Evolutionary conservation across 257 asterid species (phyloP), one percentile per base, ranked within the genome.

Genomic region (Ehretia macrophylla): DNA sequence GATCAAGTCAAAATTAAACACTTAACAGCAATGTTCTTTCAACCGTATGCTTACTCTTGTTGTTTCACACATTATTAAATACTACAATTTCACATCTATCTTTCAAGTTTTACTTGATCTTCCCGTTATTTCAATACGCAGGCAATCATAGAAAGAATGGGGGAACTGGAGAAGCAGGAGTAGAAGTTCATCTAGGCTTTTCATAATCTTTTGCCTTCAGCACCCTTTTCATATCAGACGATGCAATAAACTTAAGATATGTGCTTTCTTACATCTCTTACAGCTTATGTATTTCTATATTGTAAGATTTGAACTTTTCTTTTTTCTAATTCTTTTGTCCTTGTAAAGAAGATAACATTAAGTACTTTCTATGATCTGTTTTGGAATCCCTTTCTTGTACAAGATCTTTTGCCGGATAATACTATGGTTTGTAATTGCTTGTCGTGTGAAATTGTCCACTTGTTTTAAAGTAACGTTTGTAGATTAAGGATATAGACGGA

Each of bases 121-220:
- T 39, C 11, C 60, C 19, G n/a, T 55, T 56, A 14, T 55, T 32
- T 32, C 56, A 55, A 19, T 21, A 22, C 35, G 47, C 82, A 90
- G 97, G 95, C 97, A 48, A 89, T 89, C 71, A 89, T 89, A 49
- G 97, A 86, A 81, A 84, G 97, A 79, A 86, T 89, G 95, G 97
- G 97, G 55, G 97, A 89, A 72, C 63, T 88, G 83, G 97, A 88
- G 70, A 88, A 85, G 82, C 90, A 75, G 66, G 95, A 89, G 56
- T 89, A 67, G 68, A 57, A 57, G 60, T 35, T 22, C 11, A 51
- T 56, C 14, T 56, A 21, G 63, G 47, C 47, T 4, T 42, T 42
- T 42, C 47, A 42, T 42, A 42, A 10, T 42, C 16, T 38, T 38
- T 38, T 38, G 44, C 44, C 47, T 27, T 27, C 35, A 27, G 6